Evolutionary conservation across 2,329 filamentous ascomycete species (phyloP), one percentile per base, ranked within the genome.

Genomic region (Aspergillus calidoustus): DNA sequence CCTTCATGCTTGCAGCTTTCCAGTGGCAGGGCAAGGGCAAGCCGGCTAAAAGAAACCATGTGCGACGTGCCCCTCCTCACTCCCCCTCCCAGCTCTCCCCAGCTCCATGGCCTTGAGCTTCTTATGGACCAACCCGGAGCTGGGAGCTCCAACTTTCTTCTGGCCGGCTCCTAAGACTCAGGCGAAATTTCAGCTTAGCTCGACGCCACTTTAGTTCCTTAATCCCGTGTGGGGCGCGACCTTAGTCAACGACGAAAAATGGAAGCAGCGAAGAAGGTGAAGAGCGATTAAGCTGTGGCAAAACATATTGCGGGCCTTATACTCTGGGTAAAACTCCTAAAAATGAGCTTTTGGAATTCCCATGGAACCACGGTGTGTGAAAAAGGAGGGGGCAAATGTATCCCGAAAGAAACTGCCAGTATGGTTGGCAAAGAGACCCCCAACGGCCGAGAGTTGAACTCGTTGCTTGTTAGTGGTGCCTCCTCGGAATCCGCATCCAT

Each of bases 131-230:
- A 44, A 41, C 43, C 53, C 25, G 25, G 52, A 51, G 54, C 58
- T 58, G 54, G 47, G 62, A 68, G 66, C 66, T 68, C 57, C 57
- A 67, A 62, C 61, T 66, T 56, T 59, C 54, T 55, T 48, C 57
- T 58, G 38, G 51, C 34, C 17, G 57, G 57, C 56, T 58, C 55
- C 25, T 57, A 49, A 53, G 60, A 28, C 25, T 28, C 25, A 62
- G 59, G 64, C 61, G 54, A 68, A 65, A 64, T 54, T 56, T 50
- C 63, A 51, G 54, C 62, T 65, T 66, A 65, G 63, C 60, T 59
- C 55, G 49, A 63, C 66, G 65, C 66, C 66, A 68, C 66, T 68
- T 55, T 64, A 64, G 63, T 66, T 67, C 65, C 63, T 67, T 67
- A 64, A 67, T 67, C 64, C 66, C 64, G 64, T 65, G 58, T 59